phyloP scores from a whole-genome alignment of 208 protist species.

The Trypanosoma conorhini region DNA sequence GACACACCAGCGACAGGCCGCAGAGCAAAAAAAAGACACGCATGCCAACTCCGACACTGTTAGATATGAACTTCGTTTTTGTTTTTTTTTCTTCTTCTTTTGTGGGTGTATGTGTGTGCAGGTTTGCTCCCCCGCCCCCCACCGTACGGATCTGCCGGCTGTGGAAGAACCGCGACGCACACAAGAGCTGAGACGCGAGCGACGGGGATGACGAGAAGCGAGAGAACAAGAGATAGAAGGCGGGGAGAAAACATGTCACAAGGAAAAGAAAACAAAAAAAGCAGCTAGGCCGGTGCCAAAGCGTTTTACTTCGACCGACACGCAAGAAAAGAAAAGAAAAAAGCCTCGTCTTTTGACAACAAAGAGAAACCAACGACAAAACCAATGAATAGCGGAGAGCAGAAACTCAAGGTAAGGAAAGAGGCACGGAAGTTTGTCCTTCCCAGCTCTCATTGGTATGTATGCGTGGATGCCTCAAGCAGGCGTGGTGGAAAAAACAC shows the following conservation, averaged over 20 bases:
- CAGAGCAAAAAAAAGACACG: constrained; percentile 12
- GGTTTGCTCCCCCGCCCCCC: not conserved
- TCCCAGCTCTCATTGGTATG: too few species aligned
- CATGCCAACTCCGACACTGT: constrained; percentile 3
- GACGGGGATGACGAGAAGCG: not conserved
- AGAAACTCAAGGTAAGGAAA: too few species aligned
- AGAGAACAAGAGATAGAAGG: not conserved
- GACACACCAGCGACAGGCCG: constrained; percentile 3
- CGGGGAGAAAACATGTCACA: constrained; percentile 15
- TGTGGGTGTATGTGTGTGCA: too few species aligned
- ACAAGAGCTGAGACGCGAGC: not conserved
- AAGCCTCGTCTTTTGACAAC: too few species aligned
- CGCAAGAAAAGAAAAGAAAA: too few species aligned
- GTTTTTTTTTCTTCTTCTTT: not conserved
- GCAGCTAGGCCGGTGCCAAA: constrained; percentile 11
- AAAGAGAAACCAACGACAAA: too few species aligned
- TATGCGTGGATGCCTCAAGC: not conserved
- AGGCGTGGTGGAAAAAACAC: too few species aligned
- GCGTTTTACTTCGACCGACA: not conserved
- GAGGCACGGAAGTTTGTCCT: too few species aligned
- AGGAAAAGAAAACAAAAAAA: constrained; percentile 19
- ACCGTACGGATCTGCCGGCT: not conserved
- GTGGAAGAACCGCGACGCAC: not conserved
- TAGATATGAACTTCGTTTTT: not conserved
- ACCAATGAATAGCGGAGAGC: too few species aligned